Percentiles rank a stretch among this genome's conserved stretches.
Conservation (phyloP, 164 flowering plant species). For the Macadamia tetraphylla region DNA sequence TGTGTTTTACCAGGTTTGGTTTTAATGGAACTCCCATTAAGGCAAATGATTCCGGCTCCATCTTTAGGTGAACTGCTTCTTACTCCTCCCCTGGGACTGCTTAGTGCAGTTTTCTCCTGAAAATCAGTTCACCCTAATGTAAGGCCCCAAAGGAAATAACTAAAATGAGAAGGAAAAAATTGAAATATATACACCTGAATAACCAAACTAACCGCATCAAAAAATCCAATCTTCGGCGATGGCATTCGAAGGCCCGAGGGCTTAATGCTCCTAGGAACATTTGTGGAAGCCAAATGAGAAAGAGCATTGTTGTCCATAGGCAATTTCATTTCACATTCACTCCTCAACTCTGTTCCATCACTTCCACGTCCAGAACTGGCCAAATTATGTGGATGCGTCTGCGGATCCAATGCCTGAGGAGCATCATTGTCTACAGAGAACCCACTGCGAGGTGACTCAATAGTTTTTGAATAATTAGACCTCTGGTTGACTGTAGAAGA, state of each 20-base stretch:
- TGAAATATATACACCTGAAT: not conserved
- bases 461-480: conserved; percentile 29
- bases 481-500: conserved; percentile 47
- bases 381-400: conserved; percentile 10
- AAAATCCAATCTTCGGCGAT: conserved; percentile 89
- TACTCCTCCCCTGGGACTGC: conserved; percentile 25
- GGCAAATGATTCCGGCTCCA: conserved; percentile 16
- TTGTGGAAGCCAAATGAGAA: conserved; percentile 24
- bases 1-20: conserved; percentile 29
- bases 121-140: not conserved
- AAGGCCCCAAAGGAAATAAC: not conserved
- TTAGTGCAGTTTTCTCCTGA: conserved; percentile 18
- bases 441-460: conserved; percentile 20
- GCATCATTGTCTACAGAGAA: conserved; percentile 18
- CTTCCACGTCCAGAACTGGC: conserved; percentile 9
- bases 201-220: conserved; percentile 73
- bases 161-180: not conserved
- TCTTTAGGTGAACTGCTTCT: conserved; percentile 16
- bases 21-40: conserved; percentile 25
- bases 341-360: conserved; percentile 10
- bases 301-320: conserved; percentile 15
- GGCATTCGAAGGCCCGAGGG: conserved; percentile 89
- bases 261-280: conserved; percentile 24
- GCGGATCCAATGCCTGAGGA: conserved; percentile 15
- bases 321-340: conserved; percentile 22